Evolutionary conservation across 345 rosid genomes (phyloP).

Genomic region (Luvunga scandens): DNA sequence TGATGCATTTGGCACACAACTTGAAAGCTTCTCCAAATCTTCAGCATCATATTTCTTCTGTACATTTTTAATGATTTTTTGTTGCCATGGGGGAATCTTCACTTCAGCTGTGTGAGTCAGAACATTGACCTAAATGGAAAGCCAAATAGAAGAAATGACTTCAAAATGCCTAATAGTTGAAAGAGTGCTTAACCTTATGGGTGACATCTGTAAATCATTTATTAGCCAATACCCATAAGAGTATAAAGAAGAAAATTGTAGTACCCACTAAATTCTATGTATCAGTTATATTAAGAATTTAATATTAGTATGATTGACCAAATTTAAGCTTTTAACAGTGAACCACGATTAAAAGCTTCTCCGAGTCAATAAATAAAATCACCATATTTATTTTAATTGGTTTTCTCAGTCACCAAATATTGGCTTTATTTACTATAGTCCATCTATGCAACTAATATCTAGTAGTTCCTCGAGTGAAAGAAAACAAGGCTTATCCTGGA

Average conservation of each 20-base stretch:
- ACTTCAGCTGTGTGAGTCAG: conserved; percentile 46
- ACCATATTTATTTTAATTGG: background rate
- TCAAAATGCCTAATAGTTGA: background rate
- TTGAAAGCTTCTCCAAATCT: conserved; percentile 19
- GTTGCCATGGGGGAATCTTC: conserved; percentile 33
- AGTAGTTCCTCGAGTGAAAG: background rate
- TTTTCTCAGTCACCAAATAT: background rate
- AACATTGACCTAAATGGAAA: conserved; percentile 45
- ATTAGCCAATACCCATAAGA: background rate
- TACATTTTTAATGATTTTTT: conserved; percentile 26
- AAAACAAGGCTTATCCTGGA: background rate
- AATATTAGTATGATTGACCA: background rate
- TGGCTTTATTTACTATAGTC: background rate
- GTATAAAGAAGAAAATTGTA: background rate
- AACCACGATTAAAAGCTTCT: background rate
- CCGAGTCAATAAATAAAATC: background rate
- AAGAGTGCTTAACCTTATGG: background rate
- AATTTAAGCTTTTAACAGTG: background rate
- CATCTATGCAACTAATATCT: background rate
- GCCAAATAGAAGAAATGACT: background rate
- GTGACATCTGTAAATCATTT: background rate
- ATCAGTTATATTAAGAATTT: background rate
- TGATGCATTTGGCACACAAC: conserved; percentile 11
- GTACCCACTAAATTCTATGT: background rate
- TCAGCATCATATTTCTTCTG: conserved; percentile 33